Base-by-base conservation (phyloP, 1,284 basidiomycete genomes). In the Rhodotorula sp. region DNA sequence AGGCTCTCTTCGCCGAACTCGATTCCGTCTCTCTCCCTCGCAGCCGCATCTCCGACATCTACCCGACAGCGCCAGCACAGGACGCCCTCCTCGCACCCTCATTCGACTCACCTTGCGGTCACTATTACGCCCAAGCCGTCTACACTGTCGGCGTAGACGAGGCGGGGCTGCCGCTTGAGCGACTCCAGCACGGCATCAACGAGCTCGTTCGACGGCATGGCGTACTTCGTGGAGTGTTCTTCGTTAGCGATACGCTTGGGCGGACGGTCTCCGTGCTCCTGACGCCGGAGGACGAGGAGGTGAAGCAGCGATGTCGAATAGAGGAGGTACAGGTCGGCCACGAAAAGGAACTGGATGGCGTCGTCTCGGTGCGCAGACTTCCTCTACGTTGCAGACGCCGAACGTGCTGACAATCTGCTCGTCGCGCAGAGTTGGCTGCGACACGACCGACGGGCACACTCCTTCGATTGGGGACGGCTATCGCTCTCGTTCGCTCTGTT, bases 91-190 rank as follows among this genome's bases (percentile, higher is more conserved):
- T 77, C 55, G 73, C 68, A 4, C 68, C 75, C 10, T 74, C 70
- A 32, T 60, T 75, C 29, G 73, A 74, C 47, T 72, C 73, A 20
- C 53, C 57, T 0, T 44, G 56, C 24, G 71, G 68, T 2, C 69
- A 75, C 54, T 77, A 76, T 56, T 77, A 72, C 57, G 72, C 76
- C 4, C 76, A 77, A 55, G 76, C 76, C 0, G 34, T 76, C 34
- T 77, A 77, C 63, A 7, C 29, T 2, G 63, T 77, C 32, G 32
- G 17, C 0, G 27, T 19, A 1, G 6, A 13, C 7, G 44, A 62
- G 7, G 51, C 39, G 4, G 56, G 54, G 29, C 32, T 71, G 27
- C 29, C 53, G 20, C 19, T 52, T 19, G 71, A 64, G 3, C 52
- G 30, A 34, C 49, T 75, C 36, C 57, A 66, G 47, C 11, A 34